Evolutionary conservation across 1,139 yeast genomes (phyloP).

Genomic region (Lodderomyces parapsilosis): DNA sequence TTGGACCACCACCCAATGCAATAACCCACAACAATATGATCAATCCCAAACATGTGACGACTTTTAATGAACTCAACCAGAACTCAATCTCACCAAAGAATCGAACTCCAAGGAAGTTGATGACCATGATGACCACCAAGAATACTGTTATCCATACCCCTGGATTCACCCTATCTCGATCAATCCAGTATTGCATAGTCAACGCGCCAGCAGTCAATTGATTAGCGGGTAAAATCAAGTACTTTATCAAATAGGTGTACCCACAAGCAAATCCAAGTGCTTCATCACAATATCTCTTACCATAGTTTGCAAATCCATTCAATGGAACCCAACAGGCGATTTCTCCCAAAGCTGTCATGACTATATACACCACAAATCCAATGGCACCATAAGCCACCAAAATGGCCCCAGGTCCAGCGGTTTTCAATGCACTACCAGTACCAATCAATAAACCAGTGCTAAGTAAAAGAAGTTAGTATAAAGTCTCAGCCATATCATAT

Average conservation of each 20-base stretch:
- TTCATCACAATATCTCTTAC: conserved; percentile 66
- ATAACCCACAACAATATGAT: conserved; percentile 48
- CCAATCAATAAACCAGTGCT: conserved; percentile 72
- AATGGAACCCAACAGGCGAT: conserved; percentile 72
- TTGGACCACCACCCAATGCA: conserved; percentile 61
- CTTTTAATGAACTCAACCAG: conserved; percentile 61
- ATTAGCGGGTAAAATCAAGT: conserved; percentile 66
- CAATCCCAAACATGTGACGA: conserved; percentile 55
- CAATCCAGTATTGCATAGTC: conserved; percentile 62
- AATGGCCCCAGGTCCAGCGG: conserved; percentile 71
- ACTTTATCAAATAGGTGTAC: conserved; percentile 52
- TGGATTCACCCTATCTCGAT: conserved; percentile 45
- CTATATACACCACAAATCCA: conserved; percentile 65
- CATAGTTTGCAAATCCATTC: conserved; percentile 72
- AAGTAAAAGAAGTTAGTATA: conserved; percentile 17
- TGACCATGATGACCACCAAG: conserved; percentile 41
- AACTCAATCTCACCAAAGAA: conserved; percentile 70
- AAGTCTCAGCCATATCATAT: too few relatives aligned
- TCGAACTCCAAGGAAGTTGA: conserved; percentile 63
- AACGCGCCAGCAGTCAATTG: conserved; percentile 59
- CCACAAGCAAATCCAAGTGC: conserved; percentile 78
- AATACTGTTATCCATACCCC: conserved; percentile 62
- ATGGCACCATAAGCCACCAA: conserved; percentile 60
- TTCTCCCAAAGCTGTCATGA: conserved; percentile 73
- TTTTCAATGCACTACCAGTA: conserved; percentile 60